phyloP scores from a whole-genome alignment of 2,329 filamentous ascomycete genomes.

The Epichloe coenophiala region DNA sequence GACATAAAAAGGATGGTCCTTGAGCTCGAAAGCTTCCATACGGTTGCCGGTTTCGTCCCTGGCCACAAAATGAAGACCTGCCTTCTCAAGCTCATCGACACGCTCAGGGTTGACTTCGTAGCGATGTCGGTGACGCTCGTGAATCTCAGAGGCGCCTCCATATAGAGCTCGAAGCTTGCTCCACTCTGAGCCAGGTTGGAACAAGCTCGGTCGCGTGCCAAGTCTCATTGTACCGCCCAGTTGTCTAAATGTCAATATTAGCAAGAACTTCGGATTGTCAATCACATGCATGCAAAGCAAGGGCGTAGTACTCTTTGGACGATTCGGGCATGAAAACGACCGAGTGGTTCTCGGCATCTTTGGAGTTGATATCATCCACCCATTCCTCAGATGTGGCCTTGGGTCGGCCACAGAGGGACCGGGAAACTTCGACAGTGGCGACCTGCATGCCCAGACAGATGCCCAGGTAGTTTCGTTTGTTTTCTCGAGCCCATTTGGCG shows the following conservation, averaged over 20 bases:
- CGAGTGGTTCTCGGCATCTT: conserved; percentile 49
- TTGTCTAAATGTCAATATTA: conserved; percentile 15
- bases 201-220: conserved; percentile 59
- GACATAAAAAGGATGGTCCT: conserved; percentile 74
- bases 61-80: conserved; percentile 61
- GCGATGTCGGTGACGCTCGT: conserved; percentile 74
- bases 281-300: not conserved
- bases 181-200: conserved; percentile 67
- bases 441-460: conserved; percentile 90
- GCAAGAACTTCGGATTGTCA: not conserved
- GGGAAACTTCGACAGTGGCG: conserved; percentile 78
- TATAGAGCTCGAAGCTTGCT: conserved; percentile 66
- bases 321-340: conserved; percentile 87
- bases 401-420: conserved; percentile 55
- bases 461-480: conserved; percentile 71
- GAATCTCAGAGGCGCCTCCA: conserved; percentile 38
- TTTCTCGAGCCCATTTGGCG: conserved; percentile 74
- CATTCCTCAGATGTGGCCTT: conserved; percentile 45
- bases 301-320: conserved; percentile 22
- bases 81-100: conserved; percentile 52
- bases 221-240: conserved; percentile 82
- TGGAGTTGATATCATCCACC: conserved; percentile 11
- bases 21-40: conserved; percentile 74
- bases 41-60: conserved; percentile 67
- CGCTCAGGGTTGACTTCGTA: conserved; percentile 83